Evolutionary conservation across 305 asterid species (phyloP).

Genomic region (Fraxinus albicans): DNA sequence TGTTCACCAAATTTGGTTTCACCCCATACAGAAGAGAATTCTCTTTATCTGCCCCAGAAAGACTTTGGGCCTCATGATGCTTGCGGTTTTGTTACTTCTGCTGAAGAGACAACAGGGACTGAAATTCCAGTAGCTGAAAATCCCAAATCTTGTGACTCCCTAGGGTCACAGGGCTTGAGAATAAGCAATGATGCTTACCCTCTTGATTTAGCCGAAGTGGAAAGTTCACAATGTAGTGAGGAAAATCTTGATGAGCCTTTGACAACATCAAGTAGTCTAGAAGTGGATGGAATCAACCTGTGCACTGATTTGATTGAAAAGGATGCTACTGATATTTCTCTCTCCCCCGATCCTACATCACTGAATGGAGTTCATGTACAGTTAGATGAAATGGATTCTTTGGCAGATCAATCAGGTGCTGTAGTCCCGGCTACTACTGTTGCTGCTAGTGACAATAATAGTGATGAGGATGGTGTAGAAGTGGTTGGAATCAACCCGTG

Average conservation of each 20-base stretch:
- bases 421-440: slow-evolving; percentile 28
- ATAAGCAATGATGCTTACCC: slow-evolving; percentile 25
- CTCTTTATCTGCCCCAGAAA: slow-evolving; percentile 30
- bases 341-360: slow-evolving; percentile 29
- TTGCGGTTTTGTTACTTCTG: slow-evolving; percentile 25
- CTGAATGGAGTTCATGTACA: slow-evolving; percentile 29
- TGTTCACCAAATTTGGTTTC: slow-evolving; percentile 28
- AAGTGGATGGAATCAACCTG: slow-evolving; percentile 23
- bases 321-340: slow-evolving; percentile 26
- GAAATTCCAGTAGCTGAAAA: slow-evolving; percentile 29
- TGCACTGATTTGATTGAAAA: slow-evolving; percentile 26
- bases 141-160: slow-evolving; percentile 27
- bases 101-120: slow-evolving; percentile 26
- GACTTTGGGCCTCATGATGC: slow-evolving; percentile 35
- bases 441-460: slow-evolving; percentile 27
- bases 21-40: slow-evolving; percentile 18
- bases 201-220: slow-evolving; percentile 36
- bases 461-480: slow-evolving; percentile 29
- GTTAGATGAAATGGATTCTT: slow-evolving; percentile 26
- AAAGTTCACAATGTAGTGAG: slow-evolving; percentile 27
- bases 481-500: slow-evolving; percentile 20
- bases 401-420: slow-evolving; percentile 26
- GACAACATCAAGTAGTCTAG: slow-evolving; percentile 32
- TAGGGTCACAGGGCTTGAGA: slow-evolving; percentile 29
- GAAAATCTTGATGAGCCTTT: slow-evolving; percentile 37